phyloP scores from a whole-genome alignment of 1,139 yeast species.

The Torulaspora pretoriensis region DNA sequence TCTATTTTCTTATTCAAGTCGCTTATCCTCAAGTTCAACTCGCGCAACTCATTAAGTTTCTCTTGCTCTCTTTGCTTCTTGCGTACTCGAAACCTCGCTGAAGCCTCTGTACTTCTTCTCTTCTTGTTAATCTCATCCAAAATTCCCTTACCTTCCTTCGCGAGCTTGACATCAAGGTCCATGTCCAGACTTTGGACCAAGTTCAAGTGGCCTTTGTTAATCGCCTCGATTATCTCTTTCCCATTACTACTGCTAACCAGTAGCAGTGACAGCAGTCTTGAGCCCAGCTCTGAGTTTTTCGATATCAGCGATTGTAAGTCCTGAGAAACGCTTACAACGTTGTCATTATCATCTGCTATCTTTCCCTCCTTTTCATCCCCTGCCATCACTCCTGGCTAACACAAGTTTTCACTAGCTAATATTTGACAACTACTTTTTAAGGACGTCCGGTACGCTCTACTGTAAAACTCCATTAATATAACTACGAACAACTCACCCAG shows the following conservation, averaged over 20 bases:
- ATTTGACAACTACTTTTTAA: too few relatives aligned
- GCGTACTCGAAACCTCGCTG: constrained; percentile 33
- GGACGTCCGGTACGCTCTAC: too few relatives aligned
- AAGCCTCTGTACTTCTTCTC: constrained; percentile 33
- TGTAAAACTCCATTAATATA: too few relatives aligned
- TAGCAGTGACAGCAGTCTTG: constrained; percentile 30
- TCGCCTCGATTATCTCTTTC: constrained; percentile 28
- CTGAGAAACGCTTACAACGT: constrained; percentile 13
- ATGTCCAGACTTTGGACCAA: constrained; percentile 9
- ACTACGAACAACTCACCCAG: too few relatives aligned
- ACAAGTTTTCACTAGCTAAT: not conserved
- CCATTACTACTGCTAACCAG: constrained; percentile 33
- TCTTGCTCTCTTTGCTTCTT: constrained; percentile 29
- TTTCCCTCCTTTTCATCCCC: constrained; percentile 1
- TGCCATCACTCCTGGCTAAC: not conserved
- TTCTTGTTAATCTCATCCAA: constrained; percentile 18
- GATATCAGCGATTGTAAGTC: constrained; percentile 25
- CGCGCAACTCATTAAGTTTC: constrained; percentile 22
- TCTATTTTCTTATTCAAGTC: constrained; percentile 27
- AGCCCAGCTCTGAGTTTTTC: constrained; percentile 32
- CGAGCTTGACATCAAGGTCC: constrained; percentile 10
- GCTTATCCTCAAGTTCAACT: constrained; percentile 24
- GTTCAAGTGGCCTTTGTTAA: constrained; percentile 22
- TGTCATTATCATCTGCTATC: constrained; percentile 1
- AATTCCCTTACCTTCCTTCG: not conserved